Percentiles rank a stretch among this genome's conserved stretches.
These are phyloP conservation scores for Glycyrrhiza uralensis DNA, from an alignment of 306 rosid species.

Conservation along the genomic window DNA sequence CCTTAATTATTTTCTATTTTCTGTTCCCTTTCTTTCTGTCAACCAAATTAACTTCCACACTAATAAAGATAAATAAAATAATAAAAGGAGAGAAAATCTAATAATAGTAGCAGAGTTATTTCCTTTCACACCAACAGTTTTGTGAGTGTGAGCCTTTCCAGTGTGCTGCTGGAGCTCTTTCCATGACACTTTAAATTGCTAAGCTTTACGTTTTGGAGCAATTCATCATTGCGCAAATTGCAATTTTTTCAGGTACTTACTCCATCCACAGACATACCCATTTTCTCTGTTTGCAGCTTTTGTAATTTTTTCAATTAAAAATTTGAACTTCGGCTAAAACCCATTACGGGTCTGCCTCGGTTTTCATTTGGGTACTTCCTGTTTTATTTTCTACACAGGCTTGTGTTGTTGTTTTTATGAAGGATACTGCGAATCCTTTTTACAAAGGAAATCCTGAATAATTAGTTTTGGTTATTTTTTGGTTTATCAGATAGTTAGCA, in stretches of 20 bases:
- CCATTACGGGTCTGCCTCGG: background rate
- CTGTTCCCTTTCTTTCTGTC: background rate
- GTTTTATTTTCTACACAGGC: background rate
- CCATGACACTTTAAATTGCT: background rate
- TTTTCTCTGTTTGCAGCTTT: background rate
- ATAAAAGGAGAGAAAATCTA: background rate
- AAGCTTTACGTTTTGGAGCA: background rate
- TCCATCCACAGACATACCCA: slow-evolving; percentile 9
- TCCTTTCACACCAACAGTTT: slow-evolving; percentile 28
- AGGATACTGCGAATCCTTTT: too few species aligned
- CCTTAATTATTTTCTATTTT: background rate
- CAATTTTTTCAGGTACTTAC: slow-evolving; percentile 31
- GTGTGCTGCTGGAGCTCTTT: slow-evolving; percentile 22
- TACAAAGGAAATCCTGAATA: too few species aligned
- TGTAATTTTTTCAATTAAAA: background rate
- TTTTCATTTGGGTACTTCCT: background rate
- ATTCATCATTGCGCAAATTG: slow-evolving; percentile 6
- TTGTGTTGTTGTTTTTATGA: slow-evolving; percentile 9
- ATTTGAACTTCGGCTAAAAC: slow-evolving; percentile 1
- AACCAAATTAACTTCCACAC: background rate
- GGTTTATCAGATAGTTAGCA: slow-evolving; percentile 20
- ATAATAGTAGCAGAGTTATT: background rate
- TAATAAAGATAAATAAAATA: background rate
- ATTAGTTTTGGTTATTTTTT: background rate
- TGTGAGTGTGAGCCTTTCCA: slow-evolving; percentile 17